Percentiles rank a stretch among this genome's conserved stretches.
Conservation (phyloP, 345 rosid species). For the Eucalyptus victrix region DNA sequence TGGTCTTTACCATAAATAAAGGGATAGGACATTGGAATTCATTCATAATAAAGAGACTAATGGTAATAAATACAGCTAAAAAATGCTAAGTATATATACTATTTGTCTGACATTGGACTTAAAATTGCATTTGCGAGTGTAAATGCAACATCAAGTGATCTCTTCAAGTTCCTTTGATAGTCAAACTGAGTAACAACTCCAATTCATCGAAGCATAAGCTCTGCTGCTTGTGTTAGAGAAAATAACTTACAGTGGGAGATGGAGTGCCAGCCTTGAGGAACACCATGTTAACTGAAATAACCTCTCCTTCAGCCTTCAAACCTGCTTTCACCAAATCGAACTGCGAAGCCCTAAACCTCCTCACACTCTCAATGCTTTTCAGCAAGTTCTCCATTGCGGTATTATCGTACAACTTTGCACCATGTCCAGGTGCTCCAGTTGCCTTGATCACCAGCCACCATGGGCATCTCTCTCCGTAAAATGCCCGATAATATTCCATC, state of each 20-base stretch:
- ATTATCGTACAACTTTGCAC: slow-evolving; percentile 87
- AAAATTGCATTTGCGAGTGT: not conserved
- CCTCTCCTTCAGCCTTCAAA: slow-evolving; percentile 75
- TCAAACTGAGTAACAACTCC: not conserved
- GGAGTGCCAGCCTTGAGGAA: slow-evolving; percentile 94
- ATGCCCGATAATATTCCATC: slow-evolving; percentile 48
- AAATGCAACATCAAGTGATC: not conserved
- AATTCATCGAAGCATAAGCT: not conserved
- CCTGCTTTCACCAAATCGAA: slow-evolving; percentile 87
- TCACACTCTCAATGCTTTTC: slow-evolving; percentile 68
- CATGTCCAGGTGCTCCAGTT: slow-evolving; percentile 90
- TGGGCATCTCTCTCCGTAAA: slow-evolving; percentile 72
- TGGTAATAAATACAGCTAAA: not conserved
- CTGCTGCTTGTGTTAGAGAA: not conserved
- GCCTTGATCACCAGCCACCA: slow-evolving; percentile 94
- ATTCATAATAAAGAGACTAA: not conserved
- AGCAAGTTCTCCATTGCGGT: slow-evolving; percentile 87
- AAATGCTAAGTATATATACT: not conserved
- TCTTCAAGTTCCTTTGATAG: not conserved
- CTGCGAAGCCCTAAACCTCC: slow-evolving; percentile 87
- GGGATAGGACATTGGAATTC: not conserved
- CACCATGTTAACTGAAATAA: slow-evolving; percentile 68
- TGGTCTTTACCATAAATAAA: not conserved
- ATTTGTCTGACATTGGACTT: not conserved
- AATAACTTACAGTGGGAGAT: slow-evolving; percentile 67